Base-by-base conservation (phyloP, 768 basidiomycete species). In the Pleurotus djamor region DNA sequence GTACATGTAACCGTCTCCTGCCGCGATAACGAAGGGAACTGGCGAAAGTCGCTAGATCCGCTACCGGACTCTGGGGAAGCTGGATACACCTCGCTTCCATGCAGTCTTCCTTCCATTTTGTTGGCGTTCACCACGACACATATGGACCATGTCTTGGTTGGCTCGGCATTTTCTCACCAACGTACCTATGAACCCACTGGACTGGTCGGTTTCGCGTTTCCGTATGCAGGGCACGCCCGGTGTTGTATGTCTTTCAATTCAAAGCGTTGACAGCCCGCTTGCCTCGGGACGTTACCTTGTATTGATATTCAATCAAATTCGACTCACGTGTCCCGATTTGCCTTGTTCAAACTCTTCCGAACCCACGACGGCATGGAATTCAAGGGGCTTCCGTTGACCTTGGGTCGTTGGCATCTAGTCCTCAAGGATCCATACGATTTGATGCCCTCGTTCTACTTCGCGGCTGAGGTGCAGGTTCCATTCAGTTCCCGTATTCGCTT, bases 131-230 rank as follows among this genome's bases (percentile, higher is more conserved):
- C 21, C 21, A 28, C 21, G n/a, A 43, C 21, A 33, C 54, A 55
- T 55, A 44, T 55, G 54, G 14, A 32, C 41, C 28, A 41, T 37
- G 54, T 28, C 38, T 43, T 55, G 54, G 41, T 41, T 43, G 37
- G 54, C 54, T n/a, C 54, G 54, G 54, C 54, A 32, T 55, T 44
- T 44, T 55, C 54, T 41, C 54, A 55, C 54, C 54, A 55, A 41
- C 35, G n/a, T 34, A 17, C 16, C 10, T 35, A 9, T 9, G 54
- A 38, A 37, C 36, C 54, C 54, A 55, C 5, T 50, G 49, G 34
- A 50, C 28, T 21, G 49, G 49, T 32, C 32, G 9, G 12, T 14
- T 14, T 14, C 7, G 13, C 41, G 35, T 41, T 13, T 21, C 37
- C 16, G 5, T 43, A 41, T 14, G 9, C 21, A 21, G 38, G 36